Conservation (phyloP, 139 green algal species). For the Chlamydomonas sp. region DNA sequence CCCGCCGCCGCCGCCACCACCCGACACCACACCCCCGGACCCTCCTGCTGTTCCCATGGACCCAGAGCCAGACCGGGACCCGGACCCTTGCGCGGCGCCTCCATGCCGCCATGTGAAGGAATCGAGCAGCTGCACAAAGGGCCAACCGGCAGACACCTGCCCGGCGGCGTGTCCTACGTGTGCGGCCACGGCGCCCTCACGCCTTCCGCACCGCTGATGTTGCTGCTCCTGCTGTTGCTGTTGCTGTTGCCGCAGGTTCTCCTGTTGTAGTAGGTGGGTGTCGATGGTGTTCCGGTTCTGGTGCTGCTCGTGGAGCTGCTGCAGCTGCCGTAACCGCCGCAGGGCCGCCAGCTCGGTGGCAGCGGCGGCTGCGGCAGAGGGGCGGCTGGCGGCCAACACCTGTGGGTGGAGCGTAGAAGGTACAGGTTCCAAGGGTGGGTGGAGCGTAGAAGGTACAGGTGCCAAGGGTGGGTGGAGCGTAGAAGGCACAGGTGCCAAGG, state of each 20-base stretch:
- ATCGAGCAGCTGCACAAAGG: conserved; percentile 15
- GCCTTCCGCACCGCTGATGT: not conserved
- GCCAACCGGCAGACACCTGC: not conserved
- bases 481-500: too few species aligned
- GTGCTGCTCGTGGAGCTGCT: not conserved
- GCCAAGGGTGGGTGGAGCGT: too few species aligned
- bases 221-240: not conserved
- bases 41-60: not conserved
- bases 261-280: too few species aligned
- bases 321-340: not conserved
- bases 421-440: too few species aligned
- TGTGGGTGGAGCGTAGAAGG: too few species aligned
- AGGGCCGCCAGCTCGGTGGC: conserved; percentile 19
- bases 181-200: not conserved
- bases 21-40: not conserved
- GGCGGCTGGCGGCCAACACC: not conserved
- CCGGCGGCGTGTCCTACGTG: not conserved
- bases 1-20: not conserved
- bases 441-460: too few species aligned
- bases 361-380: not conserved
- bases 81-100: too few species aligned
- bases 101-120: too few species aligned
- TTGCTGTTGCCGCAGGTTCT: not conserved
- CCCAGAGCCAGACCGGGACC: not conserved
- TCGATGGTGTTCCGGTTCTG: too few species aligned